A percentile compares a stretch with the other conserved stretches of the same genome.
Conservation (phyloP, 2,329 filamentous ascomycete species). For the Leptodontidium sp. region DNA sequence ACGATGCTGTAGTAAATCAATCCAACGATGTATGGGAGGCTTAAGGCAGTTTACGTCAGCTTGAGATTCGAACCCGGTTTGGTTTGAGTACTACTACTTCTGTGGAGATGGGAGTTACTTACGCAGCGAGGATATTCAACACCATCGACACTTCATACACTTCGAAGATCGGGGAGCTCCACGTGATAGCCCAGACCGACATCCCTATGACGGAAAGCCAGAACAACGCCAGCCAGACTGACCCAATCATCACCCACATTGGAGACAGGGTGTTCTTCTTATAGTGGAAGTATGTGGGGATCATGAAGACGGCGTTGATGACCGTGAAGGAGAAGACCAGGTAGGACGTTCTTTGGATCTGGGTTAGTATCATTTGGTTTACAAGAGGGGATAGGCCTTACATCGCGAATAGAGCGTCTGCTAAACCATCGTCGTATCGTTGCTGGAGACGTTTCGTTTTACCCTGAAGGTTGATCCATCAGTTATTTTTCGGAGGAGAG, state of each 20-base stretch:
- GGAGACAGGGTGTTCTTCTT: constrained; percentile 1
- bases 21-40: background rate
- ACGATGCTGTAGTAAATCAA: constrained; percentile 3
- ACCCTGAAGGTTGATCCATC: background rate
- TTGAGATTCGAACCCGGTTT: background rate
- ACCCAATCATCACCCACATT: constrained; percentile 12
- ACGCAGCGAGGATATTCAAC: background rate
- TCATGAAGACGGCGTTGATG: constrained; percentile 2
- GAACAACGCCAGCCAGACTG: constrained; percentile 9
- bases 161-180: background rate
- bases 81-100: background rate
- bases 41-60: background rate
- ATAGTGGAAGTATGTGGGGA: constrained; percentile 10
- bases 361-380: background rate
- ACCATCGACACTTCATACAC: background rate
- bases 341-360: background rate
- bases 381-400: background rate
- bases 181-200: background rate
- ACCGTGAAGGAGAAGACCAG: constrained; percentile 8
- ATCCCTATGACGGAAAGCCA: constrained; percentile 2
- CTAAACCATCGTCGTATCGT: constrained; percentile 9
- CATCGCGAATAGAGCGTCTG: background rate
- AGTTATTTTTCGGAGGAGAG: background rate
- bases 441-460: background rate
- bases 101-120: background rate